Percentiles rank a stretch among this genome's conserved stretches.
phyloP scores from a whole-genome alignment of 352 stramenopile species.

The Elongisporangium anandrum region DNA sequence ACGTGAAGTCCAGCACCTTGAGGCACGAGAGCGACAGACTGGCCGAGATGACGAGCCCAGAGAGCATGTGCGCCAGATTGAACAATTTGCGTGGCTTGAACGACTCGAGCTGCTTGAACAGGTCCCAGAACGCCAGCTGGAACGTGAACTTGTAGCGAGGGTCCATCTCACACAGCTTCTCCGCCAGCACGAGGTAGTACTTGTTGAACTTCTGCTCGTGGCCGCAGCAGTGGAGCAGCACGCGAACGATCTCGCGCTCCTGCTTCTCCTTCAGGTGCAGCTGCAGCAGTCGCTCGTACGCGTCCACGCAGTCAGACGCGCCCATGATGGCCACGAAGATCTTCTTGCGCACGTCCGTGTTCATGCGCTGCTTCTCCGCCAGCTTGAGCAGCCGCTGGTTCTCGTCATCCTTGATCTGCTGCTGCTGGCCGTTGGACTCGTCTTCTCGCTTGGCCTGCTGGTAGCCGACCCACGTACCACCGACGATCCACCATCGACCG shows the following conservation, averaged over 20 bases:
- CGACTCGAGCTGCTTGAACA: conserved; percentile 91
- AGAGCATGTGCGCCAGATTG: conserved; percentile 88
- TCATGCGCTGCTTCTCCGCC: conserved; percentile 96
- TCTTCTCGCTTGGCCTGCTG: conserved; percentile 29
- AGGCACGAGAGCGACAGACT: conserved; percentile 79
- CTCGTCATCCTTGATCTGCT: conserved; percentile 17
- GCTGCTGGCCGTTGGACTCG: conserved; percentile 8
- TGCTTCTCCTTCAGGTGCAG: conserved; percentile 88
- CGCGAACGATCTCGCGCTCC: conserved; percentile 93
- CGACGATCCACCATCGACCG: conserved; percentile 96
- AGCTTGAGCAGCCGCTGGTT: conserved; percentile 84
- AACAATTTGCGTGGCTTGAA: conserved; percentile 85
- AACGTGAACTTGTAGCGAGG: conserved; percentile 94
- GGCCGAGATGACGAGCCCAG: conserved; percentile 57
- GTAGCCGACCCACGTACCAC: conserved; percentile 91
- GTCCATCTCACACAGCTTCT: conserved; percentile 93
- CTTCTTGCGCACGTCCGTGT: conserved; percentile 92
- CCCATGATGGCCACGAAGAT: conserved; percentile 98
- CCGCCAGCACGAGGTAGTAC: conserved; percentile 93
- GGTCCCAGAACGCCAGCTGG: conserved; percentile 96
- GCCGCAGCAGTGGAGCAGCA: conserved; percentile 92
- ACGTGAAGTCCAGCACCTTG: conserved; percentile 92
- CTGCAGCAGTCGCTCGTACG: conserved; percentile 93
- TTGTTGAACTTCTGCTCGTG: conserved; percentile 91
- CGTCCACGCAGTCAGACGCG: conserved; percentile 92